These are phyloP conservation scores for Agaricus sinodeliciosus DNA, from an alignment of 768 basidiomycete genomes.

Conservation along the genomic window DNA sequence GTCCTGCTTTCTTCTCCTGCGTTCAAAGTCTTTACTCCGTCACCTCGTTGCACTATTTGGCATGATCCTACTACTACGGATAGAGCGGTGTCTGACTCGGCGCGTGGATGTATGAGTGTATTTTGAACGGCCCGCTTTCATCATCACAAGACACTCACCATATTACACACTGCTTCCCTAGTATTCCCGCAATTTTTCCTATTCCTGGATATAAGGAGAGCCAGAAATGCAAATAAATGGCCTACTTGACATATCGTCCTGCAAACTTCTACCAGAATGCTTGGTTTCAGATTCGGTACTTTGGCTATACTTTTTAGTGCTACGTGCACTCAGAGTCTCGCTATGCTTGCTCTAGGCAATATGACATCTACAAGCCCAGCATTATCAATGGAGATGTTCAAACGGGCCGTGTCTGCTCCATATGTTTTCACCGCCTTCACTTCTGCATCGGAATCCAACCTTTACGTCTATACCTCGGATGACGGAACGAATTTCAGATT, in stretches of 20 bases:
- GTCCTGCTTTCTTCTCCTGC: too few species aligned
- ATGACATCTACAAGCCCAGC: constrained; percentile 19
- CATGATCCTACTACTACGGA: too few species aligned
- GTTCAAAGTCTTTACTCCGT: too few species aligned
- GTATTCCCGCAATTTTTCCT: constrained; percentile 7
- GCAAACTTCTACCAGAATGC: background rate
- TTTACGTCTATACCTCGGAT: constrained; percentile 27
- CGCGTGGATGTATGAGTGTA: background rate
- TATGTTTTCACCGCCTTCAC: constrained; percentile 31
- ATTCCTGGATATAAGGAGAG: background rate
- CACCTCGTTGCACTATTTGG: too few species aligned
- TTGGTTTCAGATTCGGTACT: background rate
- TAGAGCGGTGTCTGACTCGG: too few species aligned
- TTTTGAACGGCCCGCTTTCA: background rate
- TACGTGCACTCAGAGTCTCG: background rate
- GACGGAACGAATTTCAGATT: constrained; percentile 25
- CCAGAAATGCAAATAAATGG: background rate
- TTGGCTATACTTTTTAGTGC: background rate
- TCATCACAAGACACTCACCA: background rate
- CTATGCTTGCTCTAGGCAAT: constrained; percentile 5
- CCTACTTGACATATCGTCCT: background rate
- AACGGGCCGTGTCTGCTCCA: constrained; percentile 23
- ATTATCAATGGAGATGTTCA: constrained; percentile 22
- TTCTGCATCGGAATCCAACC: constrained; percentile 26
- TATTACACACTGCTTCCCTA: background rate